Evolutionary conservation across 805 yeast species (phyloP), one percentile per base, ranked within the genome.

Genomic region (Starmera amethionina): DNA sequence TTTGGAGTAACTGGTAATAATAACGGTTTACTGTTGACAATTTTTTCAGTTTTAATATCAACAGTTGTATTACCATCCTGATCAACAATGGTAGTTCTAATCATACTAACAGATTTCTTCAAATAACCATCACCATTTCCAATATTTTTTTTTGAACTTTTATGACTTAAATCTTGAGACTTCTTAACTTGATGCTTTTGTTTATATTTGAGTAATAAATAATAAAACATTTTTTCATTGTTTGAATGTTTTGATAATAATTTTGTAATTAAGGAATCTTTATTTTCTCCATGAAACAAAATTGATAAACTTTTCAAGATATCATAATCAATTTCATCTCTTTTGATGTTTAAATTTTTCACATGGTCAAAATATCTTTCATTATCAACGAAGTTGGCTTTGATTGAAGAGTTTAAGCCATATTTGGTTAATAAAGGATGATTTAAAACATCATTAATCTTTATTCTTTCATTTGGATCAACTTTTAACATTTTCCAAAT

Each of bases 371-470:
- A 67, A 35, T 62, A 52, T 65, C 62, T 54, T 60, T 45, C 48
- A 29, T 42, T 42, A 33, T 53, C 58, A 8, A 39, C 19, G 13
- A 37, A 36, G 46, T 63, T 58, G n/a, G 55, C 57, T 39, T 61
- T 52, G 35, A 55, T 48, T 1, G 60, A 56, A 22, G 58, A 62
- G 38, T 49, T 52, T 25, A 63, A 62, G 6, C 79, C 78, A 50
- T 93, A 87, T 60, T 87, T 87, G 34, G 67, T 72, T 47, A 93
- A 63, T 35, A 93, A 64, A 3, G 97, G 96, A 63, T 93, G 98
- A 22, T 60, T 67, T 44, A 86, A 63, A 42, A 93, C 85, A 37
- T 79, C 84, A 42, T 73, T 74, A 44, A 94, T 84, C 32, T 79
- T 72, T 47, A 93, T 88, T 62, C 98, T 75, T 33, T 77, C 71